Evolutionary conservation across 75 land plant species (phyloP), one percentile per base, ranked within the genome.

Genomic region (Pinus taeda): DNA sequence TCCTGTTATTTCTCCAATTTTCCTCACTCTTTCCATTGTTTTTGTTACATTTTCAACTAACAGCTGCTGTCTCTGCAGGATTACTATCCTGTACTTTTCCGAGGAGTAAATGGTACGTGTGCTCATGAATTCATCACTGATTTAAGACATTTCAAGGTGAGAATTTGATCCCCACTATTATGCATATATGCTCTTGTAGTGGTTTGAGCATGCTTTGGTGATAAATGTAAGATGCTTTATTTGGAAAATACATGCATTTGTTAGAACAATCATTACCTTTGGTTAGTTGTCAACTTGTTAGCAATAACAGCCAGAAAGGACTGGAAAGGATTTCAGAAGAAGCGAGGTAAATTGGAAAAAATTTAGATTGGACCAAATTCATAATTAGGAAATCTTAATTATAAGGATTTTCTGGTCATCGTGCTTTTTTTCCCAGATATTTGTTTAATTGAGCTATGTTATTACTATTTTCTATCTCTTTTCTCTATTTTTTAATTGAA

Each of bases 121-220:
- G 99, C 99, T 15, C 99, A 97, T 77, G 99, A 97, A 77, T 97
- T 95, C 83, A 97, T 97, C 73, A 77, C 95, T 39, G 99, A 97
- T 73, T 80, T 97, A 61, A 85, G 98, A 74, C 89, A 88, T 24
- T 97, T 97, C 82, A 97, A 97, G 99, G 99, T 97, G 72, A 42
- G 61, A 4, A 69, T 69, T 8, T 1, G 1, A 45, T 69, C 42
- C 13, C 53, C 39, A 45, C 42, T 17, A 20, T 69, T 20, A 39
- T 69, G 21, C 7, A 8, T 69, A 39, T 26, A n/a, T 26, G 15
- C 5, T 67, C 42, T 24, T 78, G 39, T 14, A 14, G 42, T 33
- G 78, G 17, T 36, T 3, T 15, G n/a, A 29, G 26, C 33, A 36
- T 36, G 36, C 39, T 7, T 7, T 29, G 53, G 8, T 36, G 24